These are phyloP conservation scores for Xylariales sp. DNA, from an alignment of 2,329 filamentous ascomycete genomes.

Conservation along the genomic window DNA sequence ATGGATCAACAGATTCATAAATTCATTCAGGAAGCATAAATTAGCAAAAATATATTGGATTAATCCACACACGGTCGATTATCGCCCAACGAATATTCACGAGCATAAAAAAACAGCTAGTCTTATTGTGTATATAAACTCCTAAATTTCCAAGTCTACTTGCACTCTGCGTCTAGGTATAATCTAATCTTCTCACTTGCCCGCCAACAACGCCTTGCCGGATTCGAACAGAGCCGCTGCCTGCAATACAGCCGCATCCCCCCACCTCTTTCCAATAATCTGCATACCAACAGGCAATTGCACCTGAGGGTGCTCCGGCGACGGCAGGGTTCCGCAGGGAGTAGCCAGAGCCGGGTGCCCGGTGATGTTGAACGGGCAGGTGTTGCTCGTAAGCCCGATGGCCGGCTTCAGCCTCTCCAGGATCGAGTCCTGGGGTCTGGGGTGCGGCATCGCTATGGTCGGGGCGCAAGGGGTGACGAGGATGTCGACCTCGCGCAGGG, in stretches of 20 bases:
- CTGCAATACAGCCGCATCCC: too few relatives aligned
- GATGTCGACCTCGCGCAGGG: constrained; percentile 35
- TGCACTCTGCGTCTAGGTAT: too few relatives aligned
- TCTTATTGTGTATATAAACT: too few relatives aligned
- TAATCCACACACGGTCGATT: too few relatives aligned
- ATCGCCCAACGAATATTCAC: too few relatives aligned
- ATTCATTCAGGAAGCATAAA: too few relatives aligned
- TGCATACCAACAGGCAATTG: constrained; percentile 50
- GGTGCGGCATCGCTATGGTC: constrained; percentile 4
- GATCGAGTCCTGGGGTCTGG: constrained; percentile 30
- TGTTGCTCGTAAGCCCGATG: constrained; percentile 52
- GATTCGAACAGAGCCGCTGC: too few relatives aligned
- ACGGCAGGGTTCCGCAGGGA: constrained; percentile 41
- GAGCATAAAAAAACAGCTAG: too few relatives aligned
- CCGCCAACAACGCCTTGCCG: too few relatives aligned
- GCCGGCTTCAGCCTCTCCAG: constrained; percentile 22
- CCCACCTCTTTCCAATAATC: constrained; percentile 40
- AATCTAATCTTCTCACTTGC: too few relatives aligned
- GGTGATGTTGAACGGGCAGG: constrained; percentile 51
- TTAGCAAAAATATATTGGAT: too few relatives aligned
- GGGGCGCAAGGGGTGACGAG: constrained; percentile 43
- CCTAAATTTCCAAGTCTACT: too few relatives aligned
- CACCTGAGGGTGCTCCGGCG: constrained; percentile 30
- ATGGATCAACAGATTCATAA: constrained; percentile 16
- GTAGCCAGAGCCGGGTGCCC: constrained; percentile 52